Base-by-base conservation (phyloP, 768 basidiomycete species). In the Plicaturopsis crispa region DNA sequence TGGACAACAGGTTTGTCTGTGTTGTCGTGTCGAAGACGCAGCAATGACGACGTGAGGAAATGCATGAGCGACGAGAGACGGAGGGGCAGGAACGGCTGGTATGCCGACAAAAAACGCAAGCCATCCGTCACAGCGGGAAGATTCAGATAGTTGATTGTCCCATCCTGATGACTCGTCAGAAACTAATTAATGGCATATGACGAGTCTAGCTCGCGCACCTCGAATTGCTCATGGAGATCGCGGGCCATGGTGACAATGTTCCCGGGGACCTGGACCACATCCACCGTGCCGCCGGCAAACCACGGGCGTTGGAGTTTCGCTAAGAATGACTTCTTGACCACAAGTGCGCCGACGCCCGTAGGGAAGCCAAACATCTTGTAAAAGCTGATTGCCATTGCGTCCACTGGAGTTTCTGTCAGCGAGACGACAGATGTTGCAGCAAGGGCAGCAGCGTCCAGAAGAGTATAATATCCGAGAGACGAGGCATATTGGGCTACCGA, bases 301-400 rank as follows among this genome's bases (percentile, higher is more conserved):
- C 87, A 91, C 1, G 84, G 85, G 6, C 84, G 73, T 38, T 75
- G 66, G 28, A 86, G 63, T 34, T 62, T 61, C 4, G 56, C 56
- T 36, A 87, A 57, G 48, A 87, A 85, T 6, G 72, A 70, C 50
- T 80, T 78, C 54, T 78, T 83, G 31, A 83, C 79, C 20, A 91
- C 56, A 4, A 91, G 66, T 10, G 85, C 85, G 24, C 88, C 87
- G 31, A 89, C 75, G 6, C 87, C 87, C 0, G 86, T 89, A 8
- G 87, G 87, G 48, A 79, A 90, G 23, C 87, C 87, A 46, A 88
- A 86, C 82, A 90, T 88, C 49, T 91, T 91, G 61, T 91, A 91
- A 50, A 90, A 88, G 31, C 82, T 85, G 38, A 91, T 52, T 0
- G 79, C 85, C 72, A 88, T 78, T 1, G 86, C 87, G 55, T 91